Conservation (phyloP, 441 rosid genomes). For the Manihot esculenta region DNA sequence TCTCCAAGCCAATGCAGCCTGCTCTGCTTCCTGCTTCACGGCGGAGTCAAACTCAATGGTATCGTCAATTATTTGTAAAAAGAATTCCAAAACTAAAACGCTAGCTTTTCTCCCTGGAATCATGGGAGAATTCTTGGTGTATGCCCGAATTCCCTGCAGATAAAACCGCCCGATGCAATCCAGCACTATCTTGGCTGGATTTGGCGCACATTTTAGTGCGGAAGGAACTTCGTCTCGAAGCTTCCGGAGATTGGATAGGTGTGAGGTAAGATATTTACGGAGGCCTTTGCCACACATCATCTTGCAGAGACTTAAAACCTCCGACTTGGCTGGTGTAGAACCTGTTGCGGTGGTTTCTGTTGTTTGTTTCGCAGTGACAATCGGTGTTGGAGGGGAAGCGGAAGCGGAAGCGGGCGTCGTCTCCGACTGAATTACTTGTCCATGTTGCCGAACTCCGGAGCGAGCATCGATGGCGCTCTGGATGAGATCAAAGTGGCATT, state of each 20-base stretch:
- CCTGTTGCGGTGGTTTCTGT: background rate
- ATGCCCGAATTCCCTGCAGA: conserved; percentile 58
- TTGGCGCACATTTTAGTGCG: conserved; percentile 51
- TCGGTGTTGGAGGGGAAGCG: background rate
- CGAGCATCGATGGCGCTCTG: conserved; percentile 39
- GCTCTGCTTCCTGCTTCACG: conserved; percentile 35
- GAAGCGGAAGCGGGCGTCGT: conserved; percentile 14
- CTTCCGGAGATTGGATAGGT: conserved; percentile 36
- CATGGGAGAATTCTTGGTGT: conserved; percentile 46
- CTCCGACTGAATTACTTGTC: background rate
- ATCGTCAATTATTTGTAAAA: conserved; percentile 33
- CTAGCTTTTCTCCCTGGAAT: conserved; percentile 52
- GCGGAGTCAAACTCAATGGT: conserved; percentile 1
- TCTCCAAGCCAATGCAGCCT: conserved; percentile 62
- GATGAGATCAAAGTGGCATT: conserved; percentile 49
- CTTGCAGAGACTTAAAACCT: conserved; percentile 39
- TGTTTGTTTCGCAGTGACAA: conserved; percentile 2
- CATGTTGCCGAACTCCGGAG: conserved; percentile 17
- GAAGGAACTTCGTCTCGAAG: conserved; percentile 47
- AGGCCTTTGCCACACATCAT: conserved; percentile 53
- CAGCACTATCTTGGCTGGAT: conserved; percentile 60
- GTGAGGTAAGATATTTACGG: conserved; percentile 48
- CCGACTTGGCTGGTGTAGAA: conserved; percentile 26
- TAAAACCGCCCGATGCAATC: conserved; percentile 71
- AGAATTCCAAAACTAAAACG: conserved; percentile 54